A percentile compares a stretch with the other conserved stretches of the same genome.
These are phyloP conservation scores for Fusarium foetens DNA, from an alignment of 2,329 filamentous ascomycete species.

Conservation along the genomic window DNA sequence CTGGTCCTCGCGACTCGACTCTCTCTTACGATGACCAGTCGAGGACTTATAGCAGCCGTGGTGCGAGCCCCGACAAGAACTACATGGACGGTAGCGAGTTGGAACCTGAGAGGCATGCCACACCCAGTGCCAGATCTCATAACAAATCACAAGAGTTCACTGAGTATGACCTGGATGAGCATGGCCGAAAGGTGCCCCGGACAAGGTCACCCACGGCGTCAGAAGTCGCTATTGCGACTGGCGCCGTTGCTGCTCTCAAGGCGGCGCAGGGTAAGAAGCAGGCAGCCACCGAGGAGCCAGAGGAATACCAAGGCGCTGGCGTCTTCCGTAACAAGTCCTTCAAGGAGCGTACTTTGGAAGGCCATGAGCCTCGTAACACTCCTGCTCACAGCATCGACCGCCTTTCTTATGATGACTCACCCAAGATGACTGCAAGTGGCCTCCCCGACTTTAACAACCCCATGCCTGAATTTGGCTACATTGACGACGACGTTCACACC, in stretches of 20 bases:
- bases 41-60: conserved; percentile 49
- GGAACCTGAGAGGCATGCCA: conserved; percentile 53
- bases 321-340: conserved; percentile 71
- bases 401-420: conserved; percentile 62
- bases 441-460: conserved; percentile 75
- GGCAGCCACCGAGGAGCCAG: conserved; percentile 48
- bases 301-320: conserved; percentile 59
- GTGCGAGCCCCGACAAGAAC: conserved; percentile 55
- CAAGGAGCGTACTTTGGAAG: conserved; percentile 70
- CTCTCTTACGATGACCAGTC: conserved; percentile 48
- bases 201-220: conserved; percentile 64
- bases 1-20: conserved; percentile 52
- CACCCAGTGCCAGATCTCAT: conserved; percentile 52
- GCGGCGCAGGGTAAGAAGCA: conserved; percentile 61
- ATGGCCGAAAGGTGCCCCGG: conserved; percentile 64
- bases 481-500: conserved; percentile 76
- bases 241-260: conserved; percentile 64
- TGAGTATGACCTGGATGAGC: conserved; percentile 68
- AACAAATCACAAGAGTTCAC: conserved; percentile 59
- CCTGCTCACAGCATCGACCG: conserved; percentile 69
- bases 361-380: conserved; percentile 64
- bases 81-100: conserved; percentile 54
- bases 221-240: conserved; percentile 66
- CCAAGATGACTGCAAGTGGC: conserved; percentile 73
- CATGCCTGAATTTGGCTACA: conserved; percentile 80